Conservation (phyloP, 257 asterid species). For the Solanum tarijense region DNA sequence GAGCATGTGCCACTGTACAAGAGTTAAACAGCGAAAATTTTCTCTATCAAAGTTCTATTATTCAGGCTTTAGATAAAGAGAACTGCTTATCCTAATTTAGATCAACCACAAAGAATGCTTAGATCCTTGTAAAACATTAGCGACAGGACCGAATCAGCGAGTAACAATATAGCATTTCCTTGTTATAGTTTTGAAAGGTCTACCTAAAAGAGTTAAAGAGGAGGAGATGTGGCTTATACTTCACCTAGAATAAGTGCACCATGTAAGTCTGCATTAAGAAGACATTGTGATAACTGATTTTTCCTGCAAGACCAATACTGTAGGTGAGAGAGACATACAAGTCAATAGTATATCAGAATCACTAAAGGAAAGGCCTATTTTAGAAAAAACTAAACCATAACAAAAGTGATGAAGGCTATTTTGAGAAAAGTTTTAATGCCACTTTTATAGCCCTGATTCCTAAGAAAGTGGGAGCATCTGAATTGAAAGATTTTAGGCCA, state of each 20-base stretch:
- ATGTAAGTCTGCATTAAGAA: constrained; percentile 69
- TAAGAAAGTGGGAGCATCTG: too few species aligned
- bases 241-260: constrained; percentile 76
- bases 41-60: neutral
- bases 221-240: constrained; percentile 1
- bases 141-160: neutral
- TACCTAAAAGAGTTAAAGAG: neutral
- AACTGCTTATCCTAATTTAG: neutral
- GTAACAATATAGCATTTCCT: neutral
- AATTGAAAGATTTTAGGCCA: too few species aligned
- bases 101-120: neutral
- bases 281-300: constrained; percentile 63
- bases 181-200: neutral
- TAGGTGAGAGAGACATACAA: neutral
- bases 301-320: constrained; percentile 47
- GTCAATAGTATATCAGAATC: neutral
- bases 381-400: neutral
- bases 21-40: neutral
- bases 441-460: too few species aligned
- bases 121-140: neutral
- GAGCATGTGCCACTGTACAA: neutral
- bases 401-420: neutral
- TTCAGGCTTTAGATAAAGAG: neutral
- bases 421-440: too few species aligned
- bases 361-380: neutral